phyloP scores from a whole-genome alignment of 345 rosid genomes.

The Eutrema japonicum region DNA sequence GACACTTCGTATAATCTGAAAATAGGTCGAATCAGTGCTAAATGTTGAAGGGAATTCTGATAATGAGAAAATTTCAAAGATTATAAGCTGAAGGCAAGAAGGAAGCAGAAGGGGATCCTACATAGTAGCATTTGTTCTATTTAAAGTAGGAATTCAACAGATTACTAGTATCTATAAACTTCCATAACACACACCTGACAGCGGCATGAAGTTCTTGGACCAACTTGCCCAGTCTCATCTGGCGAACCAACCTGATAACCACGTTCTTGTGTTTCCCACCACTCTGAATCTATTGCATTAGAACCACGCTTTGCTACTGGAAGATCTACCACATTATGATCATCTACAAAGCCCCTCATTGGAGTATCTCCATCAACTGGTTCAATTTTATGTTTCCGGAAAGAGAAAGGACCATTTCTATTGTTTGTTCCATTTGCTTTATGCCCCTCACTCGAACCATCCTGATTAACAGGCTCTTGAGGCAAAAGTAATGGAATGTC shows the following conservation, averaged over 20 bases:
- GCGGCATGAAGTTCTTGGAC: slow-evolving; percentile 84
- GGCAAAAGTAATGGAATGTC: slow-evolving; percentile 96
- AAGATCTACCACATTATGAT: slow-evolving; percentile 49
- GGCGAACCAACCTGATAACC: slow-evolving; percentile 61
- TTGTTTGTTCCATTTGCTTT: slow-evolving; percentile 50
- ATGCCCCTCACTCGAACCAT: slow-evolving; percentile 47
- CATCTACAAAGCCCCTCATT: slow-evolving; percentile 92
- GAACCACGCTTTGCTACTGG: slow-evolving; percentile 46
- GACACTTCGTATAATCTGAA: slow-evolving; percentile 95
- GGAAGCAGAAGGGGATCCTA: slow-evolving; percentile 25
- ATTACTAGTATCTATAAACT: slow-evolving; percentile 12
- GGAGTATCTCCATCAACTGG: slow-evolving; percentile 62
- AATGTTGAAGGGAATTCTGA: slow-evolving; percentile 13
- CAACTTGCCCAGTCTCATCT: slow-evolving; percentile 83
- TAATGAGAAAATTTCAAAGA: not conserved
- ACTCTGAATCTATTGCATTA: slow-evolving; percentile 59
- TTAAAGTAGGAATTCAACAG: slow-evolving; percentile 1
- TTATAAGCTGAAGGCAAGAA: slow-evolving; percentile 29
- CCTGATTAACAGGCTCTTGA: slow-evolving; percentile 71
- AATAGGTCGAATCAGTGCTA: slow-evolving; percentile 37
- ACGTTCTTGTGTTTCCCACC: slow-evolving; percentile 95
- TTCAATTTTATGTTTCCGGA: slow-evolving; percentile 65
- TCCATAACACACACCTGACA: slow-evolving; percentile 81
- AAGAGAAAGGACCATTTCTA: slow-evolving; percentile 61
- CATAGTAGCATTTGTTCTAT: slow-evolving; percentile 8